Percentiles rank a stretch among this genome's conserved stretches.
These are phyloP conservation scores for Endothia cerciana DNA, from an alignment of 2,329 filamentous ascomycete genomes.

Conservation along the genomic window DNA sequence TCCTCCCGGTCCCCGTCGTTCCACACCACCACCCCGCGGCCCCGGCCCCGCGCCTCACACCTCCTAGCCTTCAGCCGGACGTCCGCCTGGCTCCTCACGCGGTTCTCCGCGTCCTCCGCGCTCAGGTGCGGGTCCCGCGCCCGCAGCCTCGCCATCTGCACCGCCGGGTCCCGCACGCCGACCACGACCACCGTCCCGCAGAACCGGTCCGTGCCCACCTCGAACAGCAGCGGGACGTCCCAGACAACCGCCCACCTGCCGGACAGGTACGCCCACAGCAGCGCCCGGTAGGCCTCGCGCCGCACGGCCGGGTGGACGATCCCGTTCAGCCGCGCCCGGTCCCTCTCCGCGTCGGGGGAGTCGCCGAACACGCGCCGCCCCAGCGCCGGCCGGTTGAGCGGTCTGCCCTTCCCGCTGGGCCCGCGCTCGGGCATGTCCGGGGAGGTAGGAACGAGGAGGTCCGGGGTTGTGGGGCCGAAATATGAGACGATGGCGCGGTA, in stretches of 20 bases:
- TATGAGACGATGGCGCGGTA: slow-evolving; percentile 82
- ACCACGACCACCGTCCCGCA: slow-evolving; percentile 89
- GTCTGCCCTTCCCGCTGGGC: slow-evolving; percentile 65
- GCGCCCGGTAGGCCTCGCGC: slow-evolving; percentile 75
- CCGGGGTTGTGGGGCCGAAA: slow-evolving; percentile 82
- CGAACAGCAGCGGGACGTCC: slow-evolving; percentile 90
- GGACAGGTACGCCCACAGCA: slow-evolving; percentile 72
- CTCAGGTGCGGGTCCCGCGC: slow-evolving; percentile 77
- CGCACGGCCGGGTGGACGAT: slow-evolving; percentile 94
- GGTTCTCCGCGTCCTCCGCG: slow-evolving; percentile 83
- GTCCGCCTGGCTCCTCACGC: slow-evolving; percentile 85
- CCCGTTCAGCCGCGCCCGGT: slow-evolving; percentile 78
- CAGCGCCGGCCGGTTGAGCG: slow-evolving; percentile 83
- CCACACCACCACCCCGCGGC: slow-evolving; percentile 81
- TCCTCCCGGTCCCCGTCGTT: slow-evolving; percentile 80
- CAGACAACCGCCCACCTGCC: slow-evolving; percentile 90
- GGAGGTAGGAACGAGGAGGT: slow-evolving; percentile 71
- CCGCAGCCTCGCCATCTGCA: slow-evolving; percentile 81
- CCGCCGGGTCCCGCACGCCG: slow-evolving; percentile 74
- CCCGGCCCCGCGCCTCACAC: slow-evolving; percentile 66
- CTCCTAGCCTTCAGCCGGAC: slow-evolving; percentile 81
- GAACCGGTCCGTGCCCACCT: slow-evolving; percentile 81
- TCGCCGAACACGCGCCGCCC: slow-evolving; percentile 86
- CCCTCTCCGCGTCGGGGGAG: slow-evolving; percentile 68
- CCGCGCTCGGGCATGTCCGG: slow-evolving; percentile 58